A percentile compares a stretch with the other conserved stretches of the same genome.
phyloP scores from a whole-genome alignment of 257 asterid species.

The Nicotiana tabacum region DNA sequence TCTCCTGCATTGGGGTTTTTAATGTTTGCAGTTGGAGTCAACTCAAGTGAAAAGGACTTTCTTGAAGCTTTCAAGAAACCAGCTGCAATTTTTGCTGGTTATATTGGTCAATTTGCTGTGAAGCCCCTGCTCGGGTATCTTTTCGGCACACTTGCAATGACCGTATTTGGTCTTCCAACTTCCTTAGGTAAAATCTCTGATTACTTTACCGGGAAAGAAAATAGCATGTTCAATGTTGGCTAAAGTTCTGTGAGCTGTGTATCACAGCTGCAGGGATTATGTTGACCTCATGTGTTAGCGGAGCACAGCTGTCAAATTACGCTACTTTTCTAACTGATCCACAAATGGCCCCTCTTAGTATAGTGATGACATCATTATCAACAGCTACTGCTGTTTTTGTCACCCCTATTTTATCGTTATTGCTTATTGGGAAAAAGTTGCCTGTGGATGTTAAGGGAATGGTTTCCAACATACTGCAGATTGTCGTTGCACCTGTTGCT shows the following conservation, averaged over 20 bases:
- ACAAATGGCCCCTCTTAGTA: constrained; percentile 93
- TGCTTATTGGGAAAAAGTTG: constrained; percentile 77
- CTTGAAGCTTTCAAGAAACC: constrained; percentile 87
- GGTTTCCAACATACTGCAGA: constrained; percentile 86
- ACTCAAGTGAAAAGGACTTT: constrained; percentile 89
- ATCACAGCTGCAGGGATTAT: constrained; percentile 82
- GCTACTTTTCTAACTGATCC: constrained; percentile 93
- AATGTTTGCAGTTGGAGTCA: constrained; percentile 98
- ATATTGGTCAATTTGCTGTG: constrained; percentile 72
- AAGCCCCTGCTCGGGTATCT: constrained; percentile 90
- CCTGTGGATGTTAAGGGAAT: constrained; percentile 95
- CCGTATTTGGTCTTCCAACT: constrained; percentile 66
- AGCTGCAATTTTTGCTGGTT: constrained; percentile 64
- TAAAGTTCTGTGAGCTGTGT: constrained; percentile 24
- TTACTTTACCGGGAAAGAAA: neutral
- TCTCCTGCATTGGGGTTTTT: constrained; percentile 96
- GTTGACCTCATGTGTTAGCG: constrained; percentile 93
- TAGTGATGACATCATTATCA: constrained; percentile 94
- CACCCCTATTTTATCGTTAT: constrained; percentile 74
- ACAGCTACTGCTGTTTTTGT: constrained; percentile 85
- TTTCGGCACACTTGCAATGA: constrained; percentile 66
- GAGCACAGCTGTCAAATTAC: constrained; percentile 94
- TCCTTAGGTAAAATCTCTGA: constrained; percentile 49
- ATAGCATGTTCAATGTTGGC: neutral
- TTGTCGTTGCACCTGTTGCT: constrained; percentile 86